These are phyloP conservation scores for Irpex sp. DNA, from an alignment of 1,284 basidiomycete genomes.

Conservation along the genomic window DNA sequence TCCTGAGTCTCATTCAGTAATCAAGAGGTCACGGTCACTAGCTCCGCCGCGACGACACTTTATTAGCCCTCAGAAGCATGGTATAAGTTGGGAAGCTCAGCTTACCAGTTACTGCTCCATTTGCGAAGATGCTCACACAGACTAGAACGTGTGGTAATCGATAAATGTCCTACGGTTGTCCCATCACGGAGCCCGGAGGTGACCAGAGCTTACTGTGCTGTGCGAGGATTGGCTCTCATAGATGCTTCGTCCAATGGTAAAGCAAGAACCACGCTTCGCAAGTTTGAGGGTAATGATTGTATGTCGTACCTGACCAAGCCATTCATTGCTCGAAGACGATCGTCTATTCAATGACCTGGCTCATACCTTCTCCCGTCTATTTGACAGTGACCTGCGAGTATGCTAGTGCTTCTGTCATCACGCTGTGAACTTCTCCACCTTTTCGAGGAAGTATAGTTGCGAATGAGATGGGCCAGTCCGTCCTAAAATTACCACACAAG, in stretches of 20 bases:
- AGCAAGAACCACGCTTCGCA: not conserved
- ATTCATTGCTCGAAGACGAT: not conserved
- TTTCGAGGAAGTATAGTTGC: not conserved
- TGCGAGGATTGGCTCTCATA: not conserved
- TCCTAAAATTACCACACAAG: not conserved
- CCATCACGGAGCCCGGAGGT: not conserved
- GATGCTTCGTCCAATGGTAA: not conserved
- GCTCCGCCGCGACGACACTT: too few relatives aligned
- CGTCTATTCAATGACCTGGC: not conserved
- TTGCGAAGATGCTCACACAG: too few relatives aligned
- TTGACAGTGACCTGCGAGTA: not conserved
- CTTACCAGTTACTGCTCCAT: too few relatives aligned
- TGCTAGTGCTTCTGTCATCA: not conserved
- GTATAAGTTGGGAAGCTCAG: too few relatives aligned
- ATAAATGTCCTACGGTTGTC: not conserved
- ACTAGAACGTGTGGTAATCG: too few relatives aligned
- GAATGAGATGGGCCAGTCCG: not conserved
- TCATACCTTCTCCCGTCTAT: not conserved
- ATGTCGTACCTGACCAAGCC: not conserved
- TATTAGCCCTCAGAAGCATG: too few relatives aligned
- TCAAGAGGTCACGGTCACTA: too few relatives aligned
- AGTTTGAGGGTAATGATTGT: not conserved
- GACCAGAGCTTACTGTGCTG: not conserved
- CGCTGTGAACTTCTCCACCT: not conserved
- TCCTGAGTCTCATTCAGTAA: too few relatives aligned